phyloP scores from a whole-genome alignment of 2,329 filamentous ascomycete genomes.

The Aureobasidium mangrovei region DNA sequence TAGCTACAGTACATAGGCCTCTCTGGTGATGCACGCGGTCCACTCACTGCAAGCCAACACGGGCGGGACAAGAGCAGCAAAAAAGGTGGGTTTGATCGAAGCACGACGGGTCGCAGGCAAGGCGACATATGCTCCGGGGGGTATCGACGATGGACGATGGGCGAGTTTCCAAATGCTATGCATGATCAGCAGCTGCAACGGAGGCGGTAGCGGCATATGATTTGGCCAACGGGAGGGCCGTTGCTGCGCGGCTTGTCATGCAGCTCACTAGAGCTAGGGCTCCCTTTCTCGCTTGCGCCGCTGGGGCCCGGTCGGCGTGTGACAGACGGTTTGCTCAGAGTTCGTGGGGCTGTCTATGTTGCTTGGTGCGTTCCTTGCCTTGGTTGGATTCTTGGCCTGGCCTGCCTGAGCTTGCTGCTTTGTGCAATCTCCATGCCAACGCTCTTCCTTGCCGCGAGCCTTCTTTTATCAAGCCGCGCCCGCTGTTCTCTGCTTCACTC shows the following conservation, averaged over 20 bases:
- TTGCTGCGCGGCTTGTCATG: constrained; percentile 13
- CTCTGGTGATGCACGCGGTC: background rate
- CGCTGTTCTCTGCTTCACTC: background rate
- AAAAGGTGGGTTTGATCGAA: constrained; percentile 6
- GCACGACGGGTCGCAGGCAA: constrained; percentile 1
- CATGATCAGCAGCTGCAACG: constrained; percentile 9
- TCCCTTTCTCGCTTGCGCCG: constrained; percentile 4
- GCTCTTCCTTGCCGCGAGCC: constrained; percentile 14
- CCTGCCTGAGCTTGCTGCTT: constrained; percentile 13
- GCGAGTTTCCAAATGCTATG: constrained; percentile 9
- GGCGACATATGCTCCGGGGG: background rate
- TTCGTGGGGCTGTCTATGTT: constrained; percentile 13
- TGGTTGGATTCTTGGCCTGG: constrained; percentile 14
- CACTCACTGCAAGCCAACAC: background rate
- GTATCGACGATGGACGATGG: constrained; percentile 5
- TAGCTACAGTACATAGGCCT: background rate
- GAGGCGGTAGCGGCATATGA: constrained; percentile 12
- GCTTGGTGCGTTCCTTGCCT: constrained; percentile 14
- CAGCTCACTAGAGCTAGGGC: constrained; percentile 10
- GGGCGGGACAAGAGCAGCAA: background rate
- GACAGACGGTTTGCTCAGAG: constrained; percentile 12
- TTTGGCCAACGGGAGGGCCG: constrained; percentile 14
- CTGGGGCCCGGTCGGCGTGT: constrained; percentile 5
- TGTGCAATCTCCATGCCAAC: constrained; percentile 14
- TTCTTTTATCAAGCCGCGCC: constrained; percentile 15